Percentiles rank a stretch among this genome's conserved stretches.
Conservation (phyloP, 192 early-diverging fungal species). For the Rhizoclosmatium sp. region DNA sequence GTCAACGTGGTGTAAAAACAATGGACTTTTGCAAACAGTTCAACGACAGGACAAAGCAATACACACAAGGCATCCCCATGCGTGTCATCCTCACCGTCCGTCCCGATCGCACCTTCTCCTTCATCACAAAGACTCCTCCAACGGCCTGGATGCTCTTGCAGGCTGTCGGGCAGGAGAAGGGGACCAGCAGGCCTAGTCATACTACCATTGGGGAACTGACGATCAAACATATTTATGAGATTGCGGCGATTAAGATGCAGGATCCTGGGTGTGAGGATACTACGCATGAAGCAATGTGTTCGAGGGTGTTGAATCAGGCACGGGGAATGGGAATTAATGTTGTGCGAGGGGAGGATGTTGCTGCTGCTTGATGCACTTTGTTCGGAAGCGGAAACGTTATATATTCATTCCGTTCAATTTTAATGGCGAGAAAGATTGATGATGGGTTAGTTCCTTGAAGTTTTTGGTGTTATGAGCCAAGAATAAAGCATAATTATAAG, state of each 20-base stretch:
- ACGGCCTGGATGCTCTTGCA: constrained; percentile 80
- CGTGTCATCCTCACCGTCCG: constrained; percentile 85
- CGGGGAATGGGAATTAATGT: constrained; percentile 86
- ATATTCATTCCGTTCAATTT: too few species aligned
- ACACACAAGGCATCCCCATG: constrained; percentile 80
- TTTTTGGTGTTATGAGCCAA: too few species aligned
- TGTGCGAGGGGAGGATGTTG: constrained; percentile 49
- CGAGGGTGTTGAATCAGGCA: constrained; percentile 78
- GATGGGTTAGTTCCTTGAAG: too few species aligned
- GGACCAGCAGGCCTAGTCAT: constrained; percentile 69
- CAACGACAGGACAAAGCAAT: constrained; percentile 91
- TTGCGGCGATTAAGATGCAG: constrained; percentile 86
- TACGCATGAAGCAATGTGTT: constrained; percentile 72
- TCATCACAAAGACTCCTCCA: constrained; percentile 85
- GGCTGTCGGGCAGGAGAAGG: constrained; percentile 33
- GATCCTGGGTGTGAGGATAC: constrained; percentile 81
- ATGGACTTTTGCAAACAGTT: constrained; percentile 99
- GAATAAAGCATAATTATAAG: too few species aligned
- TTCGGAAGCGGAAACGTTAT: background rate
- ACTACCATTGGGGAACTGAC: constrained; percentile 80
- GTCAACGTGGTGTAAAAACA: constrained; percentile 94
- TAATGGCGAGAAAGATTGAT: too few species aligned
- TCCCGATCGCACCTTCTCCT: constrained; percentile 92
- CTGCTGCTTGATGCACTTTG: background rate
- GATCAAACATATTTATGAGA: constrained; percentile 95